Conservation (phyloP, 2,329 filamentous ascomycete genomes). For the Pyrenophora graminea region DNA sequence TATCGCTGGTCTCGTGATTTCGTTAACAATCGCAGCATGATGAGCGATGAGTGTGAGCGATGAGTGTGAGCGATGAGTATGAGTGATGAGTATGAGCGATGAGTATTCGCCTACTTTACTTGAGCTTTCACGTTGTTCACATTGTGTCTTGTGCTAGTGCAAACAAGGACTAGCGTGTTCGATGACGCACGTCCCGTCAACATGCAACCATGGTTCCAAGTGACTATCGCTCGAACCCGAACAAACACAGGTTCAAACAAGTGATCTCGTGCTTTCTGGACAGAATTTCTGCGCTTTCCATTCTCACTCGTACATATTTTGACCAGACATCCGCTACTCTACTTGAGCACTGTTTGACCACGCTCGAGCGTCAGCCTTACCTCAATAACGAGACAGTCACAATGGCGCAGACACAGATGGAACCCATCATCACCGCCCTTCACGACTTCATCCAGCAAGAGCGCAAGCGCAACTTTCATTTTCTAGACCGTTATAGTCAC, state of each 20-base stretch:
- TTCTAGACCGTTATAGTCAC: constrained; percentile 18
- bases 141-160: background rate
- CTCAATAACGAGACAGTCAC: no score
- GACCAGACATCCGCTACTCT: no score
- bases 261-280: background rate
- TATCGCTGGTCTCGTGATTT: no score
- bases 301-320: no score
- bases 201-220: background rate
- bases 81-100: background rate
- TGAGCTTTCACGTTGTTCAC: background rate
- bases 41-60: background rate
- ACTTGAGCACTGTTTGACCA: background rate
- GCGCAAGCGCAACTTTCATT: constrained; percentile 18
- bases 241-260: background rate
- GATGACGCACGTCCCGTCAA: background rate
- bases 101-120: background rate
- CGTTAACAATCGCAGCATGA: background rate
- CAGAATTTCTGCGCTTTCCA: background rate
- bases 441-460: constrained; percentile 17
- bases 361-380: background rate
- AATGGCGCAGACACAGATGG: background rate
- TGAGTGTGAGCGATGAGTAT: background rate
- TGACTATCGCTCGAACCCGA: no score
- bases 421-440: constrained; percentile 8
- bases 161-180: background rate